A percentile compares a stretch with the other conserved stretches of the same genome.
phyloP scores from a whole-genome alignment of 1,284 basidiomycete species.

The Moesziomyces sp. region DNA sequence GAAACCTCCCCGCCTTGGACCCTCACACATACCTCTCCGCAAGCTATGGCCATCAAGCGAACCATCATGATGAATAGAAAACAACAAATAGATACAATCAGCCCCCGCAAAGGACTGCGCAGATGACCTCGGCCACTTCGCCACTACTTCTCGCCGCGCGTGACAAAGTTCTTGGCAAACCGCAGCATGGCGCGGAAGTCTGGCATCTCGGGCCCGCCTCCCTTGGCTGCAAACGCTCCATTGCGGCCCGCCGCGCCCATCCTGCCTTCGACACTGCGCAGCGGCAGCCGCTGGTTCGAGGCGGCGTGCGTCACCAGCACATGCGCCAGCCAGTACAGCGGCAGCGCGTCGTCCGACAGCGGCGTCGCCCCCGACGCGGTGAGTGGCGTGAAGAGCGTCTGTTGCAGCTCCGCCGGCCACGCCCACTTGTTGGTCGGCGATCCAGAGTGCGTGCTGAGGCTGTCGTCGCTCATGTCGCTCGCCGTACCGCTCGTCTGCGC shows the following conservation, averaged over 20 bases:
- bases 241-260: conserved; percentile 22
- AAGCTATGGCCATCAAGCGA: not conserved
- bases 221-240: conserved; percentile 21
- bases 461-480: not conserved
- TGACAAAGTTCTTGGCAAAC: conserved; percentile 58
- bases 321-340: conserved; percentile 59
- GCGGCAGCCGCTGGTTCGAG: conserved; percentile 39
- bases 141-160: conserved; percentile 40
- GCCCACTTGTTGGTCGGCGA: not conserved
- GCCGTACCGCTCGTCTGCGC: conserved; percentile 5
- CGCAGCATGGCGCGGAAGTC: conserved; percentile 56
- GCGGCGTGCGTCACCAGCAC: conserved; percentile 58
- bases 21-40: too few species aligned
- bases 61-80: not conserved
- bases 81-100: not conserved
- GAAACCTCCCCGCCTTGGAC: too few species aligned
- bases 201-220: conserved; percentile 39
- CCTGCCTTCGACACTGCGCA: conserved; percentile 31
- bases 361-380: conserved; percentile 60
- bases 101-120: not conserved
- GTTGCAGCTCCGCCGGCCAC: conserved; percentile 29
- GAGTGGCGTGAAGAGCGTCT: conserved; percentile 48
- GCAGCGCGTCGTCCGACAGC: conserved; percentile 58
- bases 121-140: conserved; percentile 1
- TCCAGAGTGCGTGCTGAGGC: not conserved